phyloP scores from a whole-genome alignment of 768 basidiomycete species.

The Termitomyces bulborhizus region DNA sequence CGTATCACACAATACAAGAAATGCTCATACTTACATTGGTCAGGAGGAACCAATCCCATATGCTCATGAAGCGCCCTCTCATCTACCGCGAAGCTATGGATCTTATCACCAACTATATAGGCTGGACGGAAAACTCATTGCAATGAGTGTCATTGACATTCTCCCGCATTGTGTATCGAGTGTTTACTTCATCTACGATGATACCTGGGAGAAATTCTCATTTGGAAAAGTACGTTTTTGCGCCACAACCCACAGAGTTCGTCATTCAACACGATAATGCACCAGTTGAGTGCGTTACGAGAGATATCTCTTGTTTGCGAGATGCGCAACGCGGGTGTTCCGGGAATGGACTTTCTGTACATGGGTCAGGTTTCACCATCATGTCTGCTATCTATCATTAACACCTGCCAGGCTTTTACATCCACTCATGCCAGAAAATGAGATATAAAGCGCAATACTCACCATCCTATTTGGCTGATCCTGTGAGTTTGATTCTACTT shows the following conservation, averaged over 20 bases:
- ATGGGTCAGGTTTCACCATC: conserved; percentile 56
- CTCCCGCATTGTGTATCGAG: conserved; percentile 80
- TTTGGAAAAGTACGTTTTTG: conserved; percentile 60
- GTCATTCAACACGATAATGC: background rate
- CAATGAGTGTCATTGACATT: conserved; percentile 86
- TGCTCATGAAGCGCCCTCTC: conserved; percentile 33
- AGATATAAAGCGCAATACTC: conserved; percentile 90
- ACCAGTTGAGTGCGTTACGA: conserved; percentile 76
- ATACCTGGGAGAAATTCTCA: conserved; percentile 59
- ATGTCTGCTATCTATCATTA: background rate
- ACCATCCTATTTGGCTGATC: conserved; percentile 86
- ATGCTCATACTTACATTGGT: background rate
- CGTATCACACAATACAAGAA: conserved; percentile 15
- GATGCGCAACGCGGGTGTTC: conserved; percentile 63
- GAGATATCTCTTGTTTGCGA: conserved; percentile 74
- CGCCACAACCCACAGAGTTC: background rate
- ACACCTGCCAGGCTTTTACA: conserved; percentile 72
- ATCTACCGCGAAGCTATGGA: conserved; percentile 79
- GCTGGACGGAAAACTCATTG: conserved; percentile 76
- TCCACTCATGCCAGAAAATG: conserved; percentile 93
- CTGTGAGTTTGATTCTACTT: conserved; percentile 39
- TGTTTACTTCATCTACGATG: conserved; percentile 87
- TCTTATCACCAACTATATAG: conserved; percentile 88
- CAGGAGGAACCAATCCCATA: conserved; percentile 66
- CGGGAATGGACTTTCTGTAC: conserved; percentile 64